Percentiles rank a stretch among this genome's conserved stretches.
Conservation (phyloP, 768 basidiomycete genomes). For the Amanita rubescens region DNA sequence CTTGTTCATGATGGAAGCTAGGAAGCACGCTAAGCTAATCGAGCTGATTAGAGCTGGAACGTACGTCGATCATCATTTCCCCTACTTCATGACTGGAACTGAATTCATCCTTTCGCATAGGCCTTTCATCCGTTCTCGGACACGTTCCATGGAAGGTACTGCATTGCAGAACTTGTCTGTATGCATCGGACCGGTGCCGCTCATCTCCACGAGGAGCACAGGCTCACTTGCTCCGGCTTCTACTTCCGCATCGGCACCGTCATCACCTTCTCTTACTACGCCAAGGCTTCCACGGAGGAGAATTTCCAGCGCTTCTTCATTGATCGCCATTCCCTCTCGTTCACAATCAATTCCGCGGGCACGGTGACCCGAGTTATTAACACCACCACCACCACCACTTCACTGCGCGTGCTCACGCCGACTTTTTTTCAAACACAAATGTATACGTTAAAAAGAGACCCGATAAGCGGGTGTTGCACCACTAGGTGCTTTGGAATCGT, state of each 20-base stretch:
- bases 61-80: constrained; percentile 21
- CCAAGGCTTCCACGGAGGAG: background rate
- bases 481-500: too few relatives aligned
- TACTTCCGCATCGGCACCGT: background rate
- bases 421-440: too few relatives aligned
- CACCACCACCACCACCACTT: too few relatives aligned
- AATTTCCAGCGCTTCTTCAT: background rate
- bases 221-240: background rate
- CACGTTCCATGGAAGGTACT: constrained; percentile 22
- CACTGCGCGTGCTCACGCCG: too few relatives aligned
- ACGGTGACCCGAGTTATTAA: too few relatives aligned
- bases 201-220: background rate
- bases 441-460: too few relatives aligned
- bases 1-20: constrained; percentile 52
- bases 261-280: background rate
- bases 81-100: background rate
- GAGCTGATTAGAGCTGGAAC: constrained; percentile 52
- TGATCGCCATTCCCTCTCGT: background rate
- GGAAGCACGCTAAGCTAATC: constrained; percentile 39
- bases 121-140: constrained; percentile 27
- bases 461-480: too few relatives aligned
- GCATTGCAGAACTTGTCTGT: background rate
- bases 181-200: background rate
- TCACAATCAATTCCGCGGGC: background rate
- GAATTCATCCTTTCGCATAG: constrained; percentile 10